phyloP scores from a whole-genome alignment of 2,329 filamentous ascomycete genomes.

The Cylindrodendrum hubeiense region DNA sequence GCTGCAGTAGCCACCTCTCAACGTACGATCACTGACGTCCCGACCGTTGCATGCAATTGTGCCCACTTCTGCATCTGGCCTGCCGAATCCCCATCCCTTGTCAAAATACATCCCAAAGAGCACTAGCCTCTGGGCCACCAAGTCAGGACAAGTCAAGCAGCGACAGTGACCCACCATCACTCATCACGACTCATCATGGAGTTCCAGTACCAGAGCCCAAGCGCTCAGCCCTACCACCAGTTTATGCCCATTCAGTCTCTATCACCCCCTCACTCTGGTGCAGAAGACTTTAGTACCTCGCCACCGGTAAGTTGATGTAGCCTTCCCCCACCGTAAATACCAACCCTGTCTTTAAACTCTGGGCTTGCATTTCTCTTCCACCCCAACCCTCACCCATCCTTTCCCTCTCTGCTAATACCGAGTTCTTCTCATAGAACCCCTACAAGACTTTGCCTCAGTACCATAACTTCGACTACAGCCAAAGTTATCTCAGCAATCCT shows the following conservation, averaged over 20 bases:
- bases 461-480: conserved; percentile 56
- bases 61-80: background rate
- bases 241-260: conserved; percentile 66
- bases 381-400: background rate
- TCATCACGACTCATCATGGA: conserved; percentile 56
- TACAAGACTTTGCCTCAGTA: conserved; percentile 59
- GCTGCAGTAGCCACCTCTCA: background rate
- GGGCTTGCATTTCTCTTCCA: conserved; percentile 49
- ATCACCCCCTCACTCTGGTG: conserved; percentile 65
- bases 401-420: conserved; percentile 11
- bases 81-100: too few relatives aligned
- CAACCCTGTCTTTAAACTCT: conserved; percentile 40
- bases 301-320: conserved; percentile 61
- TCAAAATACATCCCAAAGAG: too few relatives aligned
- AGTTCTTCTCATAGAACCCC: conserved; percentile 54
- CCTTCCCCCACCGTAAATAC: conserved; percentile 21
- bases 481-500: conserved; percentile 52
- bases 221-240: conserved; percentile 63
- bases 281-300: conserved; percentile 67
- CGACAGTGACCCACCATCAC: background rate
- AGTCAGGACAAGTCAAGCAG: background rate
- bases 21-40: background rate
- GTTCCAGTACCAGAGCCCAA: conserved; percentile 62
- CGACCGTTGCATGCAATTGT: background rate
- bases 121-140: background rate